Percentiles rank a stretch among this genome's conserved stretches.
Conservation (phyloP, 495 filamentous ascomycete species). For the Hypoxylon subgilvum region DNA sequence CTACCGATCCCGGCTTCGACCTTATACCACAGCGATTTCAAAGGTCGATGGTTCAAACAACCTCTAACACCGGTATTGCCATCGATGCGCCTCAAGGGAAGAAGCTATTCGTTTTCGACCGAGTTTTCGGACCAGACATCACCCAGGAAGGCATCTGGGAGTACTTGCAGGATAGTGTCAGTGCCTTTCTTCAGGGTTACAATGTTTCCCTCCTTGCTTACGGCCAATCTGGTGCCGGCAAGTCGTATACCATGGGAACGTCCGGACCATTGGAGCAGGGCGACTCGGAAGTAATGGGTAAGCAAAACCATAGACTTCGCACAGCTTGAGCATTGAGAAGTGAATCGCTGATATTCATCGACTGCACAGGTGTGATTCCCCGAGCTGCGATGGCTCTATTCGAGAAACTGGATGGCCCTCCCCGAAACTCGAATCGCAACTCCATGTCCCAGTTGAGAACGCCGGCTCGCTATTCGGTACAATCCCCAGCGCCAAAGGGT, state of each 20-base stretch:
- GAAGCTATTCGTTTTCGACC: slow-evolving; percentile 95
- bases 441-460: slow-evolving; percentile 80
- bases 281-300: slow-evolving; percentile 80
- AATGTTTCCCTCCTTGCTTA: slow-evolving; percentile 99
- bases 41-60: slow-evolving; percentile 87
- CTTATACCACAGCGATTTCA: slow-evolving; percentile 96
- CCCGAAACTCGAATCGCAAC: slow-evolving; percentile 61
- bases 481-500: slow-evolving; percentile 57
- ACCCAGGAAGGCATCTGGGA: slow-evolving; percentile 93
- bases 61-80: slow-evolving; percentile 78
- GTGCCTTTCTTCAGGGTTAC: slow-evolving; percentile 92
- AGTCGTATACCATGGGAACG: slow-evolving; percentile 99
- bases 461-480: slow-evolving; percentile 79
- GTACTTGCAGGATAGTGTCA: slow-evolving; percentile 88
- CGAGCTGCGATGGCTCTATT: slow-evolving; percentile 88
- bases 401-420: slow-evolving; percentile 73
- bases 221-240: slow-evolving; percentile 98
- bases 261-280: slow-evolving; percentile 83
- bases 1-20: slow-evolving; percentile 88
- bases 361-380: slow-evolving; percentile 79
- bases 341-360: slow-evolving; percentile 3
- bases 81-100: slow-evolving; percentile 90
- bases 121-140: slow-evolving; percentile 85
- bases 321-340: not conserved
- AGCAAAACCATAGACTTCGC: slow-evolving; percentile 39